Evolutionary conservation across 495 filamentous ascomycete genomes (phyloP), one percentile per base, ranked within the genome.

Genomic region (Penicillium macrosclerotiorum): DNA sequence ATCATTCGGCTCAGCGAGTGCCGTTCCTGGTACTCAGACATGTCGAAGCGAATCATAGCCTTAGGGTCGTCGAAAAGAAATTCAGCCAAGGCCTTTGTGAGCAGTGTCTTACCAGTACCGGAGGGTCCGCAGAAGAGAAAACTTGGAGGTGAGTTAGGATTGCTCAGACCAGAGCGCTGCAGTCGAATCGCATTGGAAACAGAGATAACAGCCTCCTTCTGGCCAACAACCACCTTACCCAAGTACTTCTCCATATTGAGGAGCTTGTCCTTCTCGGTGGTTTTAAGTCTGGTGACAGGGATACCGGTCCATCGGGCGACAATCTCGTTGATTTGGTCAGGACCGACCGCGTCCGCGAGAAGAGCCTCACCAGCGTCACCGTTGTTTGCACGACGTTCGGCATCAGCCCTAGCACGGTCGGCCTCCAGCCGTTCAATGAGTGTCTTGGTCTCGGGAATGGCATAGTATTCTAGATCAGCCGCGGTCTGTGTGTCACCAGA

Each of bases 121-220:
- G 92, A 96, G 7, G 93, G 93, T 71, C 93, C 93, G 58, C 93
- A 96, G 79, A 98, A 98, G 43, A 98, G 78, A 83, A 98, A 98
- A 63, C 88, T 93, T 0, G 93, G 94, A 2, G 93, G 93, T 54
- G 94, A 88, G 63, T 96, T 96, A 2, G 93, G 93, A 61, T 96
- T 96, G 68, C 77, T 79, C 41, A 98, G 87, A 26, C 93, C 93
- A 17, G 90, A 95, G 42, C 93, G 85, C 62, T 95, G 91, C 14
- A 98, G 78, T 31, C 93, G 82, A 62, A 98, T 98, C 29, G 93
- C 90, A 59, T 97, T 96, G 33, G 91, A 90, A 17, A 98, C 93
- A 1, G 89, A 87, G 30, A 79, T 80, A 31, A 96, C 92, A n/a
- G 93, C 93, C 65, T 98, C 93, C 60, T 84, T 87, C 63, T 98